Base-by-base conservation (phyloP, 805 yeast species). In the Sugiyamaella marilandica region DNA sequence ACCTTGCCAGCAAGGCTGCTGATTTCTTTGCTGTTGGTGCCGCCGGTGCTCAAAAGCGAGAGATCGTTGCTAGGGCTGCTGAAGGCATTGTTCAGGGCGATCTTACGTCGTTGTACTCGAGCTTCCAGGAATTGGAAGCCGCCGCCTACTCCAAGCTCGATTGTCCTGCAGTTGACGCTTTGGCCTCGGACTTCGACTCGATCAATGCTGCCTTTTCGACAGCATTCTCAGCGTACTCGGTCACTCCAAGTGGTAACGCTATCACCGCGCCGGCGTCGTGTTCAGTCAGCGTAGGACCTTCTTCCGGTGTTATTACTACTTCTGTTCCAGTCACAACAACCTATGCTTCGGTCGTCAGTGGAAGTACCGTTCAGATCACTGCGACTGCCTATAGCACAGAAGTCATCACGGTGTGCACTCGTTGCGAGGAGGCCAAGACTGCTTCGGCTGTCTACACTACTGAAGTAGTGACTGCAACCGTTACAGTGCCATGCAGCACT, bases 11-110 rank as follows among this genome's bases (percentile, higher is more conserved):
- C 45, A 62, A 63, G 62, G 61, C 61, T 18, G 32, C 47, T 37
- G 67, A 55, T 55, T 61, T 65, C 52, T 29, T 19, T 44, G 44
- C 55, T 33, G 64, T 55, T 16, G 61, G 61, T 5, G 62, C 61
- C 33, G 45, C 24, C 43, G 1, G 48, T 26, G 37, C 37, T 14
- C n/a, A n/a, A 14, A 34, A 34, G 37, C 37, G 37, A 34, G 66
- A 54, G 55, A 58, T 65, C 51, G 32, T 19, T 44, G 43, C 55
- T 21, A 62, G 54, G 14, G 62, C 61, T 33, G 62, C 61, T 33
- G 46, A 18, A 35, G 1, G 47, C 24, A 57, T 63, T 48, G 67
- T 62, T 47, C 21, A 45, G 44, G 45, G 52, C 14, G 66, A 64
- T 52, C 50, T 65, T 45, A 45, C 50, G 52, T 36, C 52, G 24